Conservation (phyloP, 345 rosid genomes). For the Aethionema arabicum region DNA sequence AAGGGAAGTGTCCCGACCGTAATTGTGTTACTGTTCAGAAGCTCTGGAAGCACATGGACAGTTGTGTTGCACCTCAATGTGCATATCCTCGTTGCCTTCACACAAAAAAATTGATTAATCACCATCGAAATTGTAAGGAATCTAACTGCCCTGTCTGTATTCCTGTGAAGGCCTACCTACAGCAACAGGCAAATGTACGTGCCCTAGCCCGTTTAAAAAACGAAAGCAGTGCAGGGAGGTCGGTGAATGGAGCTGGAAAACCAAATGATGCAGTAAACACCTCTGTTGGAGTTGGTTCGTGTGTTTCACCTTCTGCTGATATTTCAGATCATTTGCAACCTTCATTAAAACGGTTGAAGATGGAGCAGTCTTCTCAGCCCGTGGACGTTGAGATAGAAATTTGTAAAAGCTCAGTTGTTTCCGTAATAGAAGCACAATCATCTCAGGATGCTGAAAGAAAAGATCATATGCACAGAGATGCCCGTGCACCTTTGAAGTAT, state of each 20-base stretch:
- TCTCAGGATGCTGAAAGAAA: slow-evolving; percentile 52
- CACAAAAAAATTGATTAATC: slow-evolving; percentile 67
- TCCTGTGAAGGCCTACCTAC: slow-evolving; percentile 69
- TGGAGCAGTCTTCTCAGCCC: slow-evolving; percentile 63
- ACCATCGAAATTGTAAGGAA: slow-evolving; percentile 69
- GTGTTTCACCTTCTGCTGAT: slow-evolving; percentile 43
- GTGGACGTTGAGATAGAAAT: slow-evolving; percentile 48
- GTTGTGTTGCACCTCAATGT: slow-evolving; percentile 60
- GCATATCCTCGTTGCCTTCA: slow-evolving; percentile 76
- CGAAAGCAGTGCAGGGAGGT: slow-evolving; percentile 41
- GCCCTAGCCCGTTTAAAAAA: slow-evolving; percentile 46
- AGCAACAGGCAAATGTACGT: slow-evolving; percentile 51
- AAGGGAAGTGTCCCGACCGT: slow-evolving; percentile 73
- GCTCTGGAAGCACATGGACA: slow-evolving; percentile 80
- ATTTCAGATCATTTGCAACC: slow-evolving; percentile 66
- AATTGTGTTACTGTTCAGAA: slow-evolving; percentile 67
- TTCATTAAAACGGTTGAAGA: slow-evolving; percentile 79
- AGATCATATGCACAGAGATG: slow-evolving; percentile 50
- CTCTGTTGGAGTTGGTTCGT: slow-evolving; percentile 45
- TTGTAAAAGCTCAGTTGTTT: slow-evolving; percentile 43
- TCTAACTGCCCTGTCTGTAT: slow-evolving; percentile 87
- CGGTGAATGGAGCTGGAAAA: slow-evolving; percentile 47
- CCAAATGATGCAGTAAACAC: slow-evolving; percentile 46
- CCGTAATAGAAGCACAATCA: slow-evolving; percentile 45
- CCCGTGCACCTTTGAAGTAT: slow-evolving; percentile 48